Percentiles rank a stretch among this genome's conserved stretches.
phyloP scores from a whole-genome alignment of 148 eudicot genomes.

The Limonium bicolor region DNA sequence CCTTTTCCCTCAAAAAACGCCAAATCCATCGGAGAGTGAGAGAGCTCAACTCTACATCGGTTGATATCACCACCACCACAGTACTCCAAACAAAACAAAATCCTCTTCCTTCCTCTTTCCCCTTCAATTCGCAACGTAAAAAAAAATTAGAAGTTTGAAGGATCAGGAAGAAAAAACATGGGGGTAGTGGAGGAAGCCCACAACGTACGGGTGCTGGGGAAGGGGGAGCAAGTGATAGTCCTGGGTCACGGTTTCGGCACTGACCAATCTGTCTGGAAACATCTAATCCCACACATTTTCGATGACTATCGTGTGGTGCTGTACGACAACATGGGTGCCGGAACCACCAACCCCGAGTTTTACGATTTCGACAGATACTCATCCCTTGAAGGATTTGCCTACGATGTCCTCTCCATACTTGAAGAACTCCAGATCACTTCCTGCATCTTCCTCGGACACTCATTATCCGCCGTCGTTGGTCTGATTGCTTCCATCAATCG shows the following conservation, averaged over 20 bases:
- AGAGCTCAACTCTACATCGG: no score
- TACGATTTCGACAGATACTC: constrained; percentile 70
- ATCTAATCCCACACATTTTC: constrained; percentile 55
- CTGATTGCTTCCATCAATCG: constrained; percentile 55
- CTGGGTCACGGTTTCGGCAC: constrained; percentile 83
- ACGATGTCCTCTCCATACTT: constrained; percentile 58
- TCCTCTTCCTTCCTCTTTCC: no score
- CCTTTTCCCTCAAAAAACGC: no score
- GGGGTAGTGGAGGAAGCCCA: constrained; percentile 77
- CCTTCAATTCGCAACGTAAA: no score
- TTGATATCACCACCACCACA: no score
- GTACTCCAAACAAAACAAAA: no score
- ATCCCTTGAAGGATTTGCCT: constrained; percentile 51
- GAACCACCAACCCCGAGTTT: constrained; percentile 82
- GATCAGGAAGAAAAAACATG: constrained; percentile 25
- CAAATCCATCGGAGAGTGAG: no score
- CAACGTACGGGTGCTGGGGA: constrained; percentile 54
- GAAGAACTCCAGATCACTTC: constrained; percentile 37
- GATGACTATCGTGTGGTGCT: constrained; percentile 49
- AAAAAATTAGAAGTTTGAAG: no score
- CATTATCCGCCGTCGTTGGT: constrained; percentile 65
- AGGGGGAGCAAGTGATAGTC: constrained; percentile 29
- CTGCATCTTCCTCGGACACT: constrained; percentile 73
- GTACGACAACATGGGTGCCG: constrained; percentile 89
- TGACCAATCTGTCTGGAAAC: constrained; percentile 88